Base-by-base conservation (phyloP, 345 rosid species). In the Arabis alpina region DNA sequence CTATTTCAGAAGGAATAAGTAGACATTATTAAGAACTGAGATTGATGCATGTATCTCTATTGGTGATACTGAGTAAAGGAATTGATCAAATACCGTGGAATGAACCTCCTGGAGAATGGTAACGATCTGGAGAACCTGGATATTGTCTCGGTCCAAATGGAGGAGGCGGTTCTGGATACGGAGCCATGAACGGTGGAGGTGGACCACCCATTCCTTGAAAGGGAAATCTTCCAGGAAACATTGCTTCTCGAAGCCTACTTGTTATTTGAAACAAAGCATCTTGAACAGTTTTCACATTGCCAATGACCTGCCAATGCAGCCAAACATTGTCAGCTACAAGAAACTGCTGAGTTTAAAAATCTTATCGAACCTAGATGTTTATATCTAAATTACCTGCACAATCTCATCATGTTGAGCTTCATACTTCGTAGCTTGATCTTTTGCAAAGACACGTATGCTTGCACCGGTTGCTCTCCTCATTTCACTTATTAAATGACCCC, bases 191-290 rank as follows among this genome's bases (percentile, higher is more conserved):
- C 1, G 78, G 78, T 0, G 77, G 77, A 51, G 92, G 85, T 40
- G 87, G 86, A 6, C 80, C 81, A 75, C 70, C 78, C 69, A 69
- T 68, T 43, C 79, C 76, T 28, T 80, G 78, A 72, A 80, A 82
- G 2, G 87, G 78, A 60, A 76, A 54, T 70, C 74, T 80, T 72
- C 81, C 70, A 13, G 92, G 88, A 77, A 89, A 81, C 80, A 89
- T 77, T 5, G 77, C 80, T 64, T 89, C 92, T 39, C 88, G 77
- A 67, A 89, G 83, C 71, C 92, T 85, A 73, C 84, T 77, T 52
- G 90, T 85, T 68, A 89, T 82, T 67, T 87, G 96, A 70, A 81
- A 87, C 77, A 89, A 80, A 28, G 96, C 92, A 77, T 89, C 96
- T 68, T 85, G 90, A 40, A 87, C 92, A 57, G 86, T 80, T 52